Evolutionary conservation across 495 filamentous ascomycete species (phyloP), one percentile per base, ranked within the genome.

Genomic region (Aspergillus asperescens): DNA sequence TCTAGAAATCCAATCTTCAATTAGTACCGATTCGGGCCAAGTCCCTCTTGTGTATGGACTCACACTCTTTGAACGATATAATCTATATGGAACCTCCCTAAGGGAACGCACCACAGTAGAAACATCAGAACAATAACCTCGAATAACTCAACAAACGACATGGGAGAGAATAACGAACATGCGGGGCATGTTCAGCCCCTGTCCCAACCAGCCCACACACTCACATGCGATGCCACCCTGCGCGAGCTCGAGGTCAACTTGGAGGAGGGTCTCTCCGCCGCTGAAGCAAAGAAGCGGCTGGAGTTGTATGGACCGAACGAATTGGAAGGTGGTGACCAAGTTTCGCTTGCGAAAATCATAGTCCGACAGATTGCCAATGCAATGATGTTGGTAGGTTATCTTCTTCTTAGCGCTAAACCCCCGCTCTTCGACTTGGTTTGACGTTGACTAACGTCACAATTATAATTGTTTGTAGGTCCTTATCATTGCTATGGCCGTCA

Each of bases 401-500:
- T 43, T 24, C 25, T 48, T 56, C 55, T 6, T 31, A 8, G 22
- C 4, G 8, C 29, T 29, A 13, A 10, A 1, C 39, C 19, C 24
- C 5, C 16, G 16, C 6, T 32, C 20, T 12, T 12, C 28, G 1
- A 12, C 19, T 48, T 40, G 8, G 27, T n/a, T n/a, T n/a, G n/a
- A n/a, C n/a, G n/a, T 46, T 46, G 43, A 24, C 29, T 47, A 47
- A 47, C 19, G 7, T 12, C 3, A 4, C 24, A 9, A 23, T 12
- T 7, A 3, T 52, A 6, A 23, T 27, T 19, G 18, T 25, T 37
- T 35, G 22, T 54, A 84, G 81, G 77, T 86, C 5, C 75, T 84
- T 19, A 81, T 86, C 48, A 70, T 85, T 50, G 84, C 80, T 13
- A 88, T 88, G 85, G 77, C 74, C 23, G 81, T 87, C 44, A 83